phyloP scores from a whole-genome alignment of 225 moss, liverwort and hornwort species.

The Takakia lepidozioides region DNA sequence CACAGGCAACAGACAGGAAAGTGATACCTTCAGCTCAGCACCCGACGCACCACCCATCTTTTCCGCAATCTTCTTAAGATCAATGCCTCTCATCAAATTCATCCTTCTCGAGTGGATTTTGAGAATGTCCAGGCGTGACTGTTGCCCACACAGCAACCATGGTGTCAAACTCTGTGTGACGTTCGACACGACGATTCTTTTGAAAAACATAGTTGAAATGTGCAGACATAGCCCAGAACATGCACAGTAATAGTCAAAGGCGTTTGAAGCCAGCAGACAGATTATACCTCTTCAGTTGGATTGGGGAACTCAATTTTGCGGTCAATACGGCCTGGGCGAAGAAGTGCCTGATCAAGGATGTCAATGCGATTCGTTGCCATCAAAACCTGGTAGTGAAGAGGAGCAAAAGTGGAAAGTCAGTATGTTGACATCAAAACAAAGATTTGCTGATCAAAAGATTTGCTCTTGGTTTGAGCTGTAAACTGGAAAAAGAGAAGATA shows the following conservation, averaged over 20 bases:
- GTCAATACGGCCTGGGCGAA: conserved; percentile 92
- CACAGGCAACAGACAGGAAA: not conserved
- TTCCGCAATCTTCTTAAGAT: conserved; percentile 95
- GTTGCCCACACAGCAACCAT: too few species aligned
- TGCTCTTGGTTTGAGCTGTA: too few species aligned
- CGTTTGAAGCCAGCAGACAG: too few species aligned
- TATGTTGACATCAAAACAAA: too few species aligned
- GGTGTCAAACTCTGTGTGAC: too few species aligned
- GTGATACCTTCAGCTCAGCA: conserved; percentile 84
- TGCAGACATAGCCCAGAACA: too few species aligned
- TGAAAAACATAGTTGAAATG: too few species aligned
- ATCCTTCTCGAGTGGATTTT: conserved; percentile 99
- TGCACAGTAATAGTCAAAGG: too few species aligned
- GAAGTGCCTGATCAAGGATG: conserved; percentile 89
- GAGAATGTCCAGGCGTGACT: conserved; percentile 94
- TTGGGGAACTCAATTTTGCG: conserved; percentile 99
- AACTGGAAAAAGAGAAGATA: too few species aligned
- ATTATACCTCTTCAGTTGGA: conserved; percentile 82
- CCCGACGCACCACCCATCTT: conserved; percentile 99
- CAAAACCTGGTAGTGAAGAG: conserved; percentile 73
- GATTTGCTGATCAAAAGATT: too few species aligned
- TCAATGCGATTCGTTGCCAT: conserved; percentile 99
- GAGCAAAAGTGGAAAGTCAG: too few species aligned
- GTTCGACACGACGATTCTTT: too few species aligned
- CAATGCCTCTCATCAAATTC: conserved; percentile 97